Base-by-base conservation (phyloP, 225 moss, liverwort and hornwort genomes). In the Bryum argenteum region DNA sequence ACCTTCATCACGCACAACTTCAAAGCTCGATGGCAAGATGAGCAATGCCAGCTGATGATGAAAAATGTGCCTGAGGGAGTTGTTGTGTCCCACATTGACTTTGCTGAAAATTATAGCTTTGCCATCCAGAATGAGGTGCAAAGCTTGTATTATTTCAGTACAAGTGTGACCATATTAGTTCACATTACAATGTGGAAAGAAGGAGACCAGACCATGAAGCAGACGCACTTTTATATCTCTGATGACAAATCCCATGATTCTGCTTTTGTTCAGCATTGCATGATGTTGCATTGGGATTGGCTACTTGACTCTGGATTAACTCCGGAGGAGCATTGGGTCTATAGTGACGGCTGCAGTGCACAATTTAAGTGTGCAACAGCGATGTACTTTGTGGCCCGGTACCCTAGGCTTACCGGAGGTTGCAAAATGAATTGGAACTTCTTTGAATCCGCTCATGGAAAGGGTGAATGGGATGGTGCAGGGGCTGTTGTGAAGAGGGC, bases 211-310 rank as follows among this genome's bases (percentile, higher is more conserved):
- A 61, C 17, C 9, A 3, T 26, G 61, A 61, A 61, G 61, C 26
- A 61, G 39, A 61, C 61, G 11, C 61, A 61, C 61, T 61, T 26
- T 17, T 37, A 61, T 15, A 61, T 61, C 5, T 61, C 33, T 1
- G 26, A 61, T 40, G 61, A 61, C 14, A 61, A 61, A 37, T 13
- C 10, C 16, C 61, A 61, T 17, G 26, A 61, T 33, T 61, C 61
- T 37, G 61, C 61, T 4, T 61, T 54, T 18, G 33, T 20, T 0
- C 54, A 50, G 12, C 54, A 67, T 40, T 67, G 18, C 13, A 26
- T 67, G 26, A 26, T 54, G 3, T 50, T 67, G 18, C 54, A 67
- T 19, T 67, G 53, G 67, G 54, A 54, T 6, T 67, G 67, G 67
- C 26, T 67, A 37, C 11, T 1, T 0, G 67, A 67, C 11, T 67